phyloP scores from a whole-genome alignment of 1,139 yeast genomes.

The Saccharomyces hybrid region DNA sequence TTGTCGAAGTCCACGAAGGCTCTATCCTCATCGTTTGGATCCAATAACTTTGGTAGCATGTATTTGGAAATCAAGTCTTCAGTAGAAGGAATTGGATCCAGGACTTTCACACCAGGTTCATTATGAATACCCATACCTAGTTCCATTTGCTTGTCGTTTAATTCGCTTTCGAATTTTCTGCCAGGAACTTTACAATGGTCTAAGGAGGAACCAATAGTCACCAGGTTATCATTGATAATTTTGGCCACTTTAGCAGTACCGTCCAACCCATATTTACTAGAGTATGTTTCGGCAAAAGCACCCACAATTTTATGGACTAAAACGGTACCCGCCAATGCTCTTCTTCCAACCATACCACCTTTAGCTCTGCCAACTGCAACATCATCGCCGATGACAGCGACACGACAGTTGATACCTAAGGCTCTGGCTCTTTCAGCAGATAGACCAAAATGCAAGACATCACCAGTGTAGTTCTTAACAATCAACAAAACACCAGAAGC shows the following conservation, averaged over 20 bases:
- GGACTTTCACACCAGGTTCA: conserved; percentile 75
- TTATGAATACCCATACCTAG: conserved; percentile 95
- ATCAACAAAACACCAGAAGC: conserved; percentile 63
- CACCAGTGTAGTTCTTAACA: conserved; percentile 91
- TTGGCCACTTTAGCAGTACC: conserved; percentile 54
- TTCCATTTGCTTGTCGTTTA: conserved; percentile 61
- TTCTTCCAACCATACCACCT: conserved; percentile 84
- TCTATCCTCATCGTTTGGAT: conserved; percentile 56
- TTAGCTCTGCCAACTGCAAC: conserved; percentile 85
- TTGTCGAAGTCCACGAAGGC: conserved; percentile 59
- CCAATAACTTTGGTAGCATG: conserved; percentile 46
- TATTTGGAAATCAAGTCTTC: conserved; percentile 46
- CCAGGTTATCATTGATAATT: conserved; percentile 54
- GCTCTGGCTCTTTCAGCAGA: conserved; percentile 84
- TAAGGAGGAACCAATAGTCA: conserved; percentile 82
- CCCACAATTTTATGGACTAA: conserved; percentile 82
- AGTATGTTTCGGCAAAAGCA: conserved; percentile 50
- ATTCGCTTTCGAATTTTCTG: conserved; percentile 47
- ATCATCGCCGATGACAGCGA: conserved; percentile 79
- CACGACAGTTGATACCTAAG: conserved; percentile 61
- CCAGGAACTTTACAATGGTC: conserved; percentile 92
- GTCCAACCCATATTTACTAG: conserved; percentile 39
- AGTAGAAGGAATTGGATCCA: conserved; percentile 65
- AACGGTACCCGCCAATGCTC: conserved; percentile 89
- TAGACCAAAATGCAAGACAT: conserved; percentile 82